phyloP scores from a whole-genome alignment of 805 yeast species.

The Starmerella geochares region DNA sequence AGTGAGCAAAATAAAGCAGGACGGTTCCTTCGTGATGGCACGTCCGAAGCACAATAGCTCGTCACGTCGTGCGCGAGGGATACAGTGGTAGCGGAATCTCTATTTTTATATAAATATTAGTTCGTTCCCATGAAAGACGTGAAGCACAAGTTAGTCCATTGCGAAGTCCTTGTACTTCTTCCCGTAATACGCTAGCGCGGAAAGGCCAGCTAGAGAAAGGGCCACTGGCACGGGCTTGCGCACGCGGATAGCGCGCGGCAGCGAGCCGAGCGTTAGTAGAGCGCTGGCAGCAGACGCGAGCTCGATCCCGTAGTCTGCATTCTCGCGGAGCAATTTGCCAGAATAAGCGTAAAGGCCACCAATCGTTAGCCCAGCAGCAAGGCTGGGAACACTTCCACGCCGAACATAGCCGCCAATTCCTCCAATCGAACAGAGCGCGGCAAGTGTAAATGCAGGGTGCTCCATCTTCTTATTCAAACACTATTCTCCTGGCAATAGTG shows the following conservation, averaged over 20 bases:
- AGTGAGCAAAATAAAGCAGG: too few relatives aligned
- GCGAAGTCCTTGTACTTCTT: conserved; percentile 70
- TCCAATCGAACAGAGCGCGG: conserved; percentile 59
- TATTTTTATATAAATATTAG: not conserved
- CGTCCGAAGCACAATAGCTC: too few relatives aligned
- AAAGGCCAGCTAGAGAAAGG: conserved; percentile 52
- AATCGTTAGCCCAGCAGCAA: conserved; percentile 55
- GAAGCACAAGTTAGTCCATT: not conserved
- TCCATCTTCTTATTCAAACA: conserved; percentile 37
- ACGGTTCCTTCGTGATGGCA: too few relatives aligned
- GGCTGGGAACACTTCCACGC: conserved; percentile 67
- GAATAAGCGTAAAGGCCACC: conserved; percentile 34
- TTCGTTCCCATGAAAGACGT: not conserved
- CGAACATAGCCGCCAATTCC: conserved; percentile 60
- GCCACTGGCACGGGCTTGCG: conserved; percentile 66
- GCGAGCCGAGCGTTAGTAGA: conserved; percentile 57
- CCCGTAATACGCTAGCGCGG: conserved; percentile 58
- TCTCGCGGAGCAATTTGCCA: conserved; percentile 59
- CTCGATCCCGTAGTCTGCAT: conserved; percentile 72
- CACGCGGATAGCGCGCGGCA: conserved; percentile 56
- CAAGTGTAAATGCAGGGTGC: conserved; percentile 65
- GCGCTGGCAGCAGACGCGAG: conserved; percentile 64
- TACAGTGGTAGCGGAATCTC: not conserved
- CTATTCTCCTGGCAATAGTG: not conserved
- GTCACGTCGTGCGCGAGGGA: too few relatives aligned